A percentile compares a stretch with the other conserved stretches of the same genome.
phyloP scores from a whole-genome alignment of 805 yeast species.

The Brettanomyces custersianus region DNA sequence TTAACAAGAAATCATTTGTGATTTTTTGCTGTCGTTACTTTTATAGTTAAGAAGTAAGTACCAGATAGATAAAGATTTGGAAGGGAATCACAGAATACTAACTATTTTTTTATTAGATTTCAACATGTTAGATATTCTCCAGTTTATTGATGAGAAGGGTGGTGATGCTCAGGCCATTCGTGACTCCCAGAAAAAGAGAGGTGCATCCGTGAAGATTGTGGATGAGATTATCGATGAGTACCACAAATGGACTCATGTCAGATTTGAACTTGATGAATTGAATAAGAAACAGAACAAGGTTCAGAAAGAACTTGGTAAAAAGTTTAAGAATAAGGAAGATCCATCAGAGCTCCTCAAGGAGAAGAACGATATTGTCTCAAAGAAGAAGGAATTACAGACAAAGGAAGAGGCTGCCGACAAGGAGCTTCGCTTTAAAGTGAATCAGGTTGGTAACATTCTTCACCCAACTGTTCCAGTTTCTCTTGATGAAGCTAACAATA shows the following conservation, averaged over 20 bases:
- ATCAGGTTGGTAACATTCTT: conserved; percentile 87
- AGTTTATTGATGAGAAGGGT: conserved; percentile 92
- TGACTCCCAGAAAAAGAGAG: conserved; percentile 88
- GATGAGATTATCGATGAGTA: conserved; percentile 91
- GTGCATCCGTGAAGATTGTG: conserved; percentile 87
- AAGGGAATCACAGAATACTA: too few relatives aligned
- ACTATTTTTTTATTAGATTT: too few relatives aligned
- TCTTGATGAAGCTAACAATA: conserved; percentile 84
- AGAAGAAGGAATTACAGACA: conserved; percentile 58
- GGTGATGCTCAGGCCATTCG: conserved; percentile 89
- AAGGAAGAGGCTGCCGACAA: conserved; percentile 76
- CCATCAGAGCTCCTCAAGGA: conserved; percentile 74
- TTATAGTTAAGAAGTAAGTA: too few relatives aligned
- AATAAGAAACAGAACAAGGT: conserved; percentile 84
- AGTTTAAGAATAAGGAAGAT: conserved; percentile 92
- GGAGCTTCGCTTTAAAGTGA: conserved; percentile 69
- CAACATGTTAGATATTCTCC: conserved; percentile 84
- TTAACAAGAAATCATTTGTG: too few relatives aligned
- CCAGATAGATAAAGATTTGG: too few relatives aligned
- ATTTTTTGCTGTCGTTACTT: too few relatives aligned
- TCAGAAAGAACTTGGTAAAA: conserved; percentile 89
- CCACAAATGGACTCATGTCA: conserved; percentile 83
- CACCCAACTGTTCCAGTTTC: conserved; percentile 88
- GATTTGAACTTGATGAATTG: conserved; percentile 82
- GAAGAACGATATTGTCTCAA: conserved; percentile 65